phyloP scores from a whole-genome alignment of 148 eudicot species.

The Camellia granthamiana region DNA sequence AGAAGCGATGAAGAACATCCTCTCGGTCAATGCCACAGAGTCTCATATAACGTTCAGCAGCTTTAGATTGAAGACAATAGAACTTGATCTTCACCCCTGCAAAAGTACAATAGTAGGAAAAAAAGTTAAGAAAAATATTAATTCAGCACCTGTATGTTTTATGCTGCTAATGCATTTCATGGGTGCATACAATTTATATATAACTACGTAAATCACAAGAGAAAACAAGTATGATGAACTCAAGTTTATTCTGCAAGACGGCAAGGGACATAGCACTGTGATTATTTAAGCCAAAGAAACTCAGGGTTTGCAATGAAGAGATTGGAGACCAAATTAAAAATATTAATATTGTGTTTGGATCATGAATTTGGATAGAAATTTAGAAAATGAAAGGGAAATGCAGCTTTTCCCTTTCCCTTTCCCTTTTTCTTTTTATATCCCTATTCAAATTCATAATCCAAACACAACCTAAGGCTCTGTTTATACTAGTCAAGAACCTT shows the following conservation, averaged over 20 bases:
- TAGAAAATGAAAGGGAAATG: background rate
- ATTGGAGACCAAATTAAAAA: too few relatives aligned
- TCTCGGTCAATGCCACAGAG: constrained; percentile 63
- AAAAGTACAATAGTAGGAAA: constrained; percentile 14
- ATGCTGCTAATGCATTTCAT: background rate
- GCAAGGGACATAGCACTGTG: too few relatives aligned
- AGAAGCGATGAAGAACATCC: constrained; percentile 82
- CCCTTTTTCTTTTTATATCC: too few relatives aligned
- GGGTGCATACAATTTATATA: background rate
- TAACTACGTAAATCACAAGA: background rate
- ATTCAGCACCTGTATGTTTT: background rate
- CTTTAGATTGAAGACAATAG: constrained; percentile 89
- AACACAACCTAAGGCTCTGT: background rate
- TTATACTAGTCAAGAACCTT: background rate
- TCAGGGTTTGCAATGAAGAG: too few relatives aligned
- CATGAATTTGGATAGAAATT: background rate
- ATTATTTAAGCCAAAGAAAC: too few relatives aligned
- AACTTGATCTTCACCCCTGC: constrained; percentile 91
- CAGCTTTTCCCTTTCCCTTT: too few relatives aligned
- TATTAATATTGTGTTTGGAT: too few relatives aligned
- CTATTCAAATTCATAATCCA: too few relatives aligned
- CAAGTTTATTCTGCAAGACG: too few relatives aligned
- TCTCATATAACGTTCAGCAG: constrained; percentile 88
- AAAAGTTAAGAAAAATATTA: background rate
- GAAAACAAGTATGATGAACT: too few relatives aligned